Evolutionary conservation across 2,329 filamentous ascomycete species (phyloP).

Genomic region (Escovopsis weberi): DNA sequence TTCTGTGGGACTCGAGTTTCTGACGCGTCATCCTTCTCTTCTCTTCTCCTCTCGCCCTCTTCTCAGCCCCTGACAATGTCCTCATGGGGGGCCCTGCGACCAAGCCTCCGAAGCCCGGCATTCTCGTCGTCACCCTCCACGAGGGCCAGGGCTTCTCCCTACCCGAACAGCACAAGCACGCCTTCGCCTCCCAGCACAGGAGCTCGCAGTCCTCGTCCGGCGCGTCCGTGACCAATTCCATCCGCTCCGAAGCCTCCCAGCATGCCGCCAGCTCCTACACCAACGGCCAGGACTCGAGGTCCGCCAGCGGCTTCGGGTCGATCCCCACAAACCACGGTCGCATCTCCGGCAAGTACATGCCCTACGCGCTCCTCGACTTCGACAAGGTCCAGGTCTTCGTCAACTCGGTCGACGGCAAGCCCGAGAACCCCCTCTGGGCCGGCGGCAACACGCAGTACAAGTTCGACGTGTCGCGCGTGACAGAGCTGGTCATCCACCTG

Average conservation of each 20-base stretch:
- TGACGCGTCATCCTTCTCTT: too few relatives aligned
- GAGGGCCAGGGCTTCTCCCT: constrained; percentile 84
- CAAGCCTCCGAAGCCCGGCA: constrained; percentile 71
- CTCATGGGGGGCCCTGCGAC: constrained; percentile 57
- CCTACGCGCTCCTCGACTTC: constrained; percentile 92
- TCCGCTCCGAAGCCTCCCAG: constrained; percentile 43
- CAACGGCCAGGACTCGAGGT: constrained; percentile 40
- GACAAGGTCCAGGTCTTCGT: constrained; percentile 98
- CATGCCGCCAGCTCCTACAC: constrained; percentile 47
- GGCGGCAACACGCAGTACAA: constrained; percentile 99
- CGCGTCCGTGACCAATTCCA: constrained; percentile 31
- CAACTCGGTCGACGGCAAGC: constrained; percentile 87
- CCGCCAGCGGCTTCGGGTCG: constrained; percentile 65
- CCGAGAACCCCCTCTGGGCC: constrained; percentile 90
- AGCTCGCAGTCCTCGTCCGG: constrained; percentile 59
- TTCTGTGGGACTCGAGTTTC: background rate
- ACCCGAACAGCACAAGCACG: constrained; percentile 74
- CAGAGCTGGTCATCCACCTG: constrained; percentile 78
- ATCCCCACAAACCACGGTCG: constrained; percentile 90
- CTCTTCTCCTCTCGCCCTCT: background rate
- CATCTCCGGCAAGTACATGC: constrained; percentile 91
- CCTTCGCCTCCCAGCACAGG: constrained; percentile 60
- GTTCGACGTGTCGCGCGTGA: constrained; percentile 93
- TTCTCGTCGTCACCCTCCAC: constrained; percentile 91
- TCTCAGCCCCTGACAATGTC: constrained; percentile 65